Evolutionary conservation across 345 rosid species (phyloP).

Genomic region (Acer campestre): DNA sequence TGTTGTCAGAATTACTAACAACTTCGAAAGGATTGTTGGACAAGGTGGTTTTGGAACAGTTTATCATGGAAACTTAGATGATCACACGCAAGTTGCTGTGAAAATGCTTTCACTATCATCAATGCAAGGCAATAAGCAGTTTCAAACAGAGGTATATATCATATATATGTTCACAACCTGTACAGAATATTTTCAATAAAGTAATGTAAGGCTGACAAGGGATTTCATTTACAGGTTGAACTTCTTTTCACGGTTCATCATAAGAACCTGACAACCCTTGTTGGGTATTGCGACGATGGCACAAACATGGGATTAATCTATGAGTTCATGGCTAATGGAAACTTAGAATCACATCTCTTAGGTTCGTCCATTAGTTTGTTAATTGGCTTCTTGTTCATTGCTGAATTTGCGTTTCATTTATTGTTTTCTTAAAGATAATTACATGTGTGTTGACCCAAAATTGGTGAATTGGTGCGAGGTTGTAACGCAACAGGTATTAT

Average conservation of each 20-base stretch:
- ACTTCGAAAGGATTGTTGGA: no score
- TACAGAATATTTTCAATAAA: background rate
- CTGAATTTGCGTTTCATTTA: no score
- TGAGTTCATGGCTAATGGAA: slow-evolving; percentile 19
- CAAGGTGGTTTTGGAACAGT: no score
- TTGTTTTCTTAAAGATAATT: background rate
- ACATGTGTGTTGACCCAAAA: no score
- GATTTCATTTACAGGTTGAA: background rate
- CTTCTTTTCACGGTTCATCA: slow-evolving; percentile 59
- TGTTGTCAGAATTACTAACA: no score
- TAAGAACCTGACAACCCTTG: slow-evolving; percentile 42
- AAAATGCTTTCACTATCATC: slow-evolving; percentile 32
- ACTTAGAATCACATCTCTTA: slow-evolving; percentile 9
- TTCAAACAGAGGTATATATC: slow-evolving; percentile 26
- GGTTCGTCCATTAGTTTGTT: no score
- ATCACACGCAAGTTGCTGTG: slow-evolving; percentile 16
- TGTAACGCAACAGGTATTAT: no score
- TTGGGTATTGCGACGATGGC: slow-evolving; percentile 45
- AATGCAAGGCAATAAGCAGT: slow-evolving; percentile 15
- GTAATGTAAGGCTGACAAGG: background rate
- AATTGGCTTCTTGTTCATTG: no score
- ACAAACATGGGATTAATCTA: slow-evolving; percentile 20
- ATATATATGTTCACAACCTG: background rate
- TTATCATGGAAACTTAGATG: no score
- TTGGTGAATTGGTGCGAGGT: background rate